Evolutionary conservation across 352 stramenopile genomes (phyloP).

Genomic region (Phytophthora podocarpi): DNA sequence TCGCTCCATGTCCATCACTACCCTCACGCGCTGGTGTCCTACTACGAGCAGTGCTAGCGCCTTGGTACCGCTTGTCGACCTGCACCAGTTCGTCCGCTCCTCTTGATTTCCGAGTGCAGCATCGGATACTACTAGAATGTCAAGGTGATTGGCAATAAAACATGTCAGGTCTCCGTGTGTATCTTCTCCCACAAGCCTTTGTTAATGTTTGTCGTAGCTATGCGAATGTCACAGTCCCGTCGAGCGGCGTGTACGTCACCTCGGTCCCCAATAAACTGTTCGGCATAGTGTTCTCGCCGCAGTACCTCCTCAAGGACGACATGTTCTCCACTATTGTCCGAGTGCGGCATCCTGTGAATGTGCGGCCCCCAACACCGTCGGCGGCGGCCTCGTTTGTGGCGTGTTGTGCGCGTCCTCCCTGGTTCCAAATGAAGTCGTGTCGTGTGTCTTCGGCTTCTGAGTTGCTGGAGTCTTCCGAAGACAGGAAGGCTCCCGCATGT

Average conservation of each 20-base stretch:
- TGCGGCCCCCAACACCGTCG: neutral
- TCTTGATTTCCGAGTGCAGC: neutral
- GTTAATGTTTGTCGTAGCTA: constrained; percentile 3
- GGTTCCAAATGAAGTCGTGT: neutral
- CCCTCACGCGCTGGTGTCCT: neutral
- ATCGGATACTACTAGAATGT: constrained; percentile 1
- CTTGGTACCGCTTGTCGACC: too few relatives aligned
- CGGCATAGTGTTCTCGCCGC: neutral
- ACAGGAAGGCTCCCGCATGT: neutral
- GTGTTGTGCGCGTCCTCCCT: neutral
- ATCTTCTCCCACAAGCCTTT: constrained; percentile 7
- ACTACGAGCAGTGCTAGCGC: neutral
- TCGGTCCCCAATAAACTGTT: neutral
- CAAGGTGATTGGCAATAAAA: constrained; percentile 2
- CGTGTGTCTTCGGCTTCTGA: neutral
- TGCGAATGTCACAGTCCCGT: neutral
- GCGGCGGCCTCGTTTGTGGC: neutral
- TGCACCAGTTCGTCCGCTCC: neutral
- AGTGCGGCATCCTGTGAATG: neutral
- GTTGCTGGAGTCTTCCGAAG: neutral
- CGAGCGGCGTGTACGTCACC: neutral
- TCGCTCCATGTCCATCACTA: neutral
- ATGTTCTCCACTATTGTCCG: neutral
- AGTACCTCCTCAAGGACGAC: neutral
- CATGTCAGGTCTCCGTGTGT: neutral